Percentiles rank a stretch among this genome's conserved stretches.
These are phyloP conservation scores for Malus hybrid DNA, from an alignment of 331 rosid genomes.

Conservation along the genomic window DNA sequence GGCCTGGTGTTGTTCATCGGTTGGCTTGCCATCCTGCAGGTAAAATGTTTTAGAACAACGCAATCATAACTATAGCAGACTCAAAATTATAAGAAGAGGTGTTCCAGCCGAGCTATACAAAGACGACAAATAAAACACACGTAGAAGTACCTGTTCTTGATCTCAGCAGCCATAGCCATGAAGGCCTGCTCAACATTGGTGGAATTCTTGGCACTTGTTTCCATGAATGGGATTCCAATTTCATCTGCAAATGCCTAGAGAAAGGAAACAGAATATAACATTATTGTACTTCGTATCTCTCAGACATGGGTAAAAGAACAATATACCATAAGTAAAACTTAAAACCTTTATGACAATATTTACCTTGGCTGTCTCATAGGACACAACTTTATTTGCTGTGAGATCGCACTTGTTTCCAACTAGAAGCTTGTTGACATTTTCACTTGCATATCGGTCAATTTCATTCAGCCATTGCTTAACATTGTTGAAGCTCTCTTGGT, in stretches of 20 bases:
- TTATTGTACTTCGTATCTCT: neutral
- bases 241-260: slow-evolving; percentile 93
- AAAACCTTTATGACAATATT: slow-evolving; percentile 1
- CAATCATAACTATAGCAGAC: neutral
- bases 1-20: slow-evolving; percentile 90
- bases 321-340: neutral
- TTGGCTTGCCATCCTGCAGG: slow-evolving; percentile 93
- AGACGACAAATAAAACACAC: neutral
- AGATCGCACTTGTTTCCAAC: slow-evolving; percentile 93
- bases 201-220: slow-evolving; percentile 96
- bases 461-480: slow-evolving; percentile 95
- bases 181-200: slow-evolving; percentile 96
- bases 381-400: slow-evolving; percentile 85
- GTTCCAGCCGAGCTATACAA: neutral
- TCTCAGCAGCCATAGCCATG: slow-evolving; percentile 99
- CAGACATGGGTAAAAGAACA: neutral
- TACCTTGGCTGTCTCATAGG: slow-evolving; percentile 88
- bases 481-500: slow-evolving; percentile 90
- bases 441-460: slow-evolving; percentile 96
- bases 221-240: slow-evolving; percentile 98
- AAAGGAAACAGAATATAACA: slow-evolving; percentile 1
- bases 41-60: neutral
- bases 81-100: neutral
- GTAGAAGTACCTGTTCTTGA: slow-evolving; percentile 64
- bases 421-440: slow-evolving; percentile 86